These are phyloP conservation scores for Leishmania tropica DNA, from an alignment of 208 protist species.

Conservation along the genomic window DNA sequence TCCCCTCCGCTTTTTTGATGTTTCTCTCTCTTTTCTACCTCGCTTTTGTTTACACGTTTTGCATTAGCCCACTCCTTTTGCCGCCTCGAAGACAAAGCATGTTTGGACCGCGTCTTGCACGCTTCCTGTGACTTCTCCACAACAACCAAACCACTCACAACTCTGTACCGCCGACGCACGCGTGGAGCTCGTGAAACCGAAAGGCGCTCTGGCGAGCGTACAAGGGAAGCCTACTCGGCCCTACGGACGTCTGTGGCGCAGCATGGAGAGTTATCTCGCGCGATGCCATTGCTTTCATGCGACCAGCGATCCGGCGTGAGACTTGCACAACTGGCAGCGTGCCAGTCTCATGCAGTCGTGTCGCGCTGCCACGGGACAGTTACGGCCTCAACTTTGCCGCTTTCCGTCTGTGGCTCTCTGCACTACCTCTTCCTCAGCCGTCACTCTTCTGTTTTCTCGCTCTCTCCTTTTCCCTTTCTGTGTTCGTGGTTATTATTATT, in stretches of 20 bases:
- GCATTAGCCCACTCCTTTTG: not conserved
- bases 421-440: not conserved
- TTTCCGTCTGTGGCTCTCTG: not conserved
- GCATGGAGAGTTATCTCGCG: not conserved
- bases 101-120: not conserved
- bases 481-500: not conserved
- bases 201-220: not conserved
- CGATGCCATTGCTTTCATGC: not conserved
- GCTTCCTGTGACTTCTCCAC: not conserved
- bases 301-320: not conserved
- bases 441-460: not conserved
- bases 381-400: not conserved
- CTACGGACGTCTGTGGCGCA: not conserved
- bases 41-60: not conserved
- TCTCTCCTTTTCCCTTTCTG: not conserved
- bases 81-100: not conserved
- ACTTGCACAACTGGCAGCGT: not conserved
- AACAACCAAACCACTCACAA: not conserved
- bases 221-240: not conserved
- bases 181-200: not conserved
- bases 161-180: not conserved
- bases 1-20: not conserved
- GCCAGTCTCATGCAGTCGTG: not conserved
- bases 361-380: not conserved
- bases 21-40: not conserved